Evolutionary conservation across 2,329 filamentous ascomycete genomes (phyloP).

Genomic region (Rosellinia necatrix): DNA sequence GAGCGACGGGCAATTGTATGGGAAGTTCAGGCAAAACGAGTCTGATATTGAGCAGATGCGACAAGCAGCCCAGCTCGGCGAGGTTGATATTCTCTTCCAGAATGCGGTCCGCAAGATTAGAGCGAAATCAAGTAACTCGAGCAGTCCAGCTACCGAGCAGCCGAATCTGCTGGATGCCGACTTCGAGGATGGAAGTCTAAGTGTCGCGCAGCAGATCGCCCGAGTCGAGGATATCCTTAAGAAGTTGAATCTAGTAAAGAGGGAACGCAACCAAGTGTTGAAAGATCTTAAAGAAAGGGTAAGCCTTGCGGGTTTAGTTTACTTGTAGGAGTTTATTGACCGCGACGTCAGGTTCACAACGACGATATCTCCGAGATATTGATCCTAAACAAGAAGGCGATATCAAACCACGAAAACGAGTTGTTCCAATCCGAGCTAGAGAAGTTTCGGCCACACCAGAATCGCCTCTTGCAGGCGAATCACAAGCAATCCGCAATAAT

Average conservation of each 20-base stretch:
- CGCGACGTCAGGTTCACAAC: constrained; percentile 73
- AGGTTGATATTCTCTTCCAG: constrained; percentile 88
- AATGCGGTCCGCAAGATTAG: constrained; percentile 81
- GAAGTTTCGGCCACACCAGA: constrained; percentile 94
- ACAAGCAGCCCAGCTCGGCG: constrained; percentile 80
- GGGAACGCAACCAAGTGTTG: constrained; percentile 86
- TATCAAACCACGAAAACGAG: constrained; percentile 87
- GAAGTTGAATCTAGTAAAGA: constrained; percentile 89
- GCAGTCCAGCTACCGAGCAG: constrained; percentile 66
- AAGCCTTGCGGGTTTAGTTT: constrained; percentile 33
- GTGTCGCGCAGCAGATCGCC: constrained; percentile 86
- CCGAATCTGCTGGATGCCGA: constrained; percentile 89
- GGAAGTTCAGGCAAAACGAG: constrained; percentile 84
- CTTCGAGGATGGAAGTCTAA: constrained; percentile 78
- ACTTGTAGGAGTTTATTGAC: constrained; percentile 30
- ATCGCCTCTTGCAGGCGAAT: constrained; percentile 85
- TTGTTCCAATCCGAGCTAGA: constrained; percentile 96
- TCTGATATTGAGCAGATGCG: constrained; percentile 95
- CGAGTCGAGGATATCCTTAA: constrained; percentile 88
- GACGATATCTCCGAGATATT: constrained; percentile 98
- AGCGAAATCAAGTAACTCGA: constrained; percentile 63
- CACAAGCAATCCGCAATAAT: constrained; percentile 94
- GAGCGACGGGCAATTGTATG: constrained; percentile 82
- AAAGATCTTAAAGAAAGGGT: constrained; percentile 99
- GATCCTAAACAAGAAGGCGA: constrained; percentile 96